Conservation (phyloP, 768 basidiomycete species). For the Hypsizygus marmoreus region DNA sequence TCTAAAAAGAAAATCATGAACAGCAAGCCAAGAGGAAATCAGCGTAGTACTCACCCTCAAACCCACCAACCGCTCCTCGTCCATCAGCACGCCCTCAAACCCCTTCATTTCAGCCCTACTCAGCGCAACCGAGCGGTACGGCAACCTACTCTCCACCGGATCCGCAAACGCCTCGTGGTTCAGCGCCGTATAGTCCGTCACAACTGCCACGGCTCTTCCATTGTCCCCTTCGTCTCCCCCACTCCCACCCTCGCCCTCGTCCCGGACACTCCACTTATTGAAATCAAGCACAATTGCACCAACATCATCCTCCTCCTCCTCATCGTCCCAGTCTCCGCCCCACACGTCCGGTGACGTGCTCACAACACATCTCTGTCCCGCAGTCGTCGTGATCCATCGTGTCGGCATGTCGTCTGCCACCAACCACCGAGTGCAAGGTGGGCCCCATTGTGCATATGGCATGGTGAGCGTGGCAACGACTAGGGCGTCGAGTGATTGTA, state of each 20-base stretch:
- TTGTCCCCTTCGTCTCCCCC: not conserved
- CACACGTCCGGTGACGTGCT: slow-evolving; percentile 18
- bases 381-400: slow-evolving; percentile 41
- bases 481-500: slow-evolving; percentile 10
- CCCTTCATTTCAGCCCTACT: no score
- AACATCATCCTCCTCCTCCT: not conserved
- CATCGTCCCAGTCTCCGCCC: no score
- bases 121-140: no score
- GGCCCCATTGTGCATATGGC: slow-evolving; percentile 35
- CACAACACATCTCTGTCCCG: slow-evolving; percentile 36
- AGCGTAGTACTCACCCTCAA: no score
- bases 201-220: no score
- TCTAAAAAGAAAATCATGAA: no score
- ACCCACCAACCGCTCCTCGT: no score
- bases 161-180: no score
- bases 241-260: not conserved
- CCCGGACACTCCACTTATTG: not conserved
- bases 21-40: no score
- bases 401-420: slow-evolving; percentile 27
- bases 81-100: no score
- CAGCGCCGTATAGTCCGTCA: no score
- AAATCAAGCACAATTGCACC: slow-evolving; percentile 1
- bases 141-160: no score
- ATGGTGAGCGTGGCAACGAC: slow-evolving; percentile 10
- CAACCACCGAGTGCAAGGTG: slow-evolving; percentile 34